phyloP scores from a whole-genome alignment of 768 basidiomycete genomes.

The Cubamyces sp. region DNA sequence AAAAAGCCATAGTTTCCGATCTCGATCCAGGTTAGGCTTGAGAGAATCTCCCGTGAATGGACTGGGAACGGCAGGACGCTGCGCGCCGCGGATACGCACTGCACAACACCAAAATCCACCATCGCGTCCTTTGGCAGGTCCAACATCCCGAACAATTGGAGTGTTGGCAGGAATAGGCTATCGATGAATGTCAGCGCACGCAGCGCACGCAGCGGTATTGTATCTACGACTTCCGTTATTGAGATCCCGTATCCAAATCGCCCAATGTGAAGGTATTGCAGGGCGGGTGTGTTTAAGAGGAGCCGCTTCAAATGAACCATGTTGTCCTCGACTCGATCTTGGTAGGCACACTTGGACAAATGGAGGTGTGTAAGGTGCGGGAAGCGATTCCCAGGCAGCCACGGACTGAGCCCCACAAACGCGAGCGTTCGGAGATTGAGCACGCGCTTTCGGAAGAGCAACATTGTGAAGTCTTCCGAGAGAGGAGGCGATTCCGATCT shows the following conservation, averaged over 20 bases:
- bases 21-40: not conserved
- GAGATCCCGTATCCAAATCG: not conserved
- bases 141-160: too few relatives aligned
- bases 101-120: too few relatives aligned
- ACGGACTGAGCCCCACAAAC: not conserved
- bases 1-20: not conserved
- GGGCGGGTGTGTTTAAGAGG: not conserved
- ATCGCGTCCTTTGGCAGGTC: too few relatives aligned
- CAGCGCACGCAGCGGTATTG: not conserved
- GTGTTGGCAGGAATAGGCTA: too few relatives aligned
- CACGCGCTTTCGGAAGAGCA: not conserved
- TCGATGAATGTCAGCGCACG: not conserved
- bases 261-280: not conserved
- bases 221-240: not conserved
- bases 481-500: too few relatives aligned
- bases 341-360: not conserved
- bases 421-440: not conserved
- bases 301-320: not conserved
- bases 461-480: not conserved
- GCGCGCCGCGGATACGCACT: too few relatives aligned
- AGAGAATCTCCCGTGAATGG: not conserved
- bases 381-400: not conserved
- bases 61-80: too few relatives aligned
- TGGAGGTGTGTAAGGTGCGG: conserved; percentile 4
- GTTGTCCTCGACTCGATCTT: not conserved